These are phyloP conservation scores for Ilyonectria sp. DNA, from an alignment of 2,329 filamentous ascomycete species.

Conservation along the genomic window DNA sequence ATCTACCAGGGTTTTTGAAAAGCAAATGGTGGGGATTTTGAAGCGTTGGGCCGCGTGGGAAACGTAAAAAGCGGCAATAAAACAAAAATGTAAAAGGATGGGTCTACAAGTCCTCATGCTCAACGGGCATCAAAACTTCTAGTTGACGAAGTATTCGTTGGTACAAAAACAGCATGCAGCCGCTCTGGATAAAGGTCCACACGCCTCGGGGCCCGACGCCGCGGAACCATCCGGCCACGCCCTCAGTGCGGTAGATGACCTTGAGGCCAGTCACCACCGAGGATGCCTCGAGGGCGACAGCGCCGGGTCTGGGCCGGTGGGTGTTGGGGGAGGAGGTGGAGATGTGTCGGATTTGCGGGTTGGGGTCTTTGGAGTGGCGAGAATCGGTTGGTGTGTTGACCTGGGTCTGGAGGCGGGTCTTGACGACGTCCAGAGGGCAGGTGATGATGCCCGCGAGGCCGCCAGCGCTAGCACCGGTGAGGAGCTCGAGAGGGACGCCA, in stretches of 20 bases:
- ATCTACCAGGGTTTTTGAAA: slow-evolving; percentile 27
- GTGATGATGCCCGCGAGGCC: slow-evolving; percentile 95
- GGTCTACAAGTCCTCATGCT: slow-evolving; percentile 47
- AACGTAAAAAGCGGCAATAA: slow-evolving; percentile 16
- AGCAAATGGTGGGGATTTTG: slow-evolving; percentile 15
- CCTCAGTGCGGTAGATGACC: slow-evolving; percentile 92
- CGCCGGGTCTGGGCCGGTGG: slow-evolving; percentile 83
- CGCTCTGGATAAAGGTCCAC: slow-evolving; percentile 98
- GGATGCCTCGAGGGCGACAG: slow-evolving; percentile 87
- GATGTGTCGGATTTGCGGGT: slow-evolving; percentile 78
- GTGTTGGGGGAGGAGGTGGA: slow-evolving; percentile 93
- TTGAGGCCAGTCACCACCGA: slow-evolving; percentile 88
- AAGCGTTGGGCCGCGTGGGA: slow-evolving; percentile 9
- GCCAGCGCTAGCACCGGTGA: slow-evolving; percentile 91
- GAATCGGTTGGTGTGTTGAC: slow-evolving; percentile 63
- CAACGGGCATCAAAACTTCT: slow-evolving; percentile 64
- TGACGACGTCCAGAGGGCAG: slow-evolving; percentile 96
- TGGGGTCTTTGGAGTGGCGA: slow-evolving; percentile 51
- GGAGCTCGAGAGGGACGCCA: slow-evolving; percentile 85
- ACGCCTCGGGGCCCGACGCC: slow-evolving; percentile 93
- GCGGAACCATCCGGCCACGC: slow-evolving; percentile 90
- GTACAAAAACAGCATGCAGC: slow-evolving; percentile 96
- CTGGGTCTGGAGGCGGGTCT: slow-evolving; percentile 96
- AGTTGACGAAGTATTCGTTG: slow-evolving; percentile 88
- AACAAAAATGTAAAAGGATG: slow-evolving; percentile 16